Conservation (phyloP, 1,139 yeast species). For the Pichia sp. region DNA sequence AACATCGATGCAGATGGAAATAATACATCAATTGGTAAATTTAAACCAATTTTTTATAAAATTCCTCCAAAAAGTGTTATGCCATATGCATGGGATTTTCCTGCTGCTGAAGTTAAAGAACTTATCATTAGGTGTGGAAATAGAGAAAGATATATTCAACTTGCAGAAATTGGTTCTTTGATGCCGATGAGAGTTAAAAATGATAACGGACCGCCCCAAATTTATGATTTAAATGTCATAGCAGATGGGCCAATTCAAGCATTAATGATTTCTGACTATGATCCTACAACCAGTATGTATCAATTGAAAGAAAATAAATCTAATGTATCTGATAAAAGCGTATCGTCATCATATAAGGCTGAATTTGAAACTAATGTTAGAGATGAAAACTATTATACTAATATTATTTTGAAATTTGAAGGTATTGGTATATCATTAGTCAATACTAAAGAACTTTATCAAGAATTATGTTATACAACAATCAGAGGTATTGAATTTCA, state of each 20-base stretch:
- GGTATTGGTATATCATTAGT: conserved; percentile 88
- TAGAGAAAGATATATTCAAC: conserved; percentile 69
- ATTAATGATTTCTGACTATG: conserved; percentile 75
- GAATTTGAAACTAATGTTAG: conserved; percentile 60
- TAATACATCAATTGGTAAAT: conserved; percentile 36
- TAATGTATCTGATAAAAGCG: too few species aligned
- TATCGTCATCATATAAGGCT: conserved; percentile 34
- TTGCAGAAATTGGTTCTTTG: conserved; percentile 89
- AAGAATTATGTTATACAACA: conserved; percentile 79
- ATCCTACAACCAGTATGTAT: conserved; percentile 70
- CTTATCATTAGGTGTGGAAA: conserved; percentile 67
- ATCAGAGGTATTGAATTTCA: conserved; percentile 74
- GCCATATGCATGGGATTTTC: conserved; percentile 99
- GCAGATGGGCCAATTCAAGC: conserved; percentile 97
- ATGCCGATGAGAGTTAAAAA: conserved; percentile 77
- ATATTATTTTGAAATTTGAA: conserved; percentile 61
- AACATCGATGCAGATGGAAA: conserved; percentile 70
- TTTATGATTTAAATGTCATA: conserved; percentile 83
- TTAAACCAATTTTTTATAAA: conserved; percentile 68
- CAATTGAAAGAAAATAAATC: conserved; percentile 35
- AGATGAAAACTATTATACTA: conserved; percentile 62
- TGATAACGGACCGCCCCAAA: conserved; percentile 36
- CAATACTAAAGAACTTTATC: conserved; percentile 45
- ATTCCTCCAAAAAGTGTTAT: conserved; percentile 88
- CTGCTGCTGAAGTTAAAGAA: conserved; percentile 83